Conservation (phyloP, 2,329 filamentous ascomycete species). For the Eutypella sp. region DNA sequence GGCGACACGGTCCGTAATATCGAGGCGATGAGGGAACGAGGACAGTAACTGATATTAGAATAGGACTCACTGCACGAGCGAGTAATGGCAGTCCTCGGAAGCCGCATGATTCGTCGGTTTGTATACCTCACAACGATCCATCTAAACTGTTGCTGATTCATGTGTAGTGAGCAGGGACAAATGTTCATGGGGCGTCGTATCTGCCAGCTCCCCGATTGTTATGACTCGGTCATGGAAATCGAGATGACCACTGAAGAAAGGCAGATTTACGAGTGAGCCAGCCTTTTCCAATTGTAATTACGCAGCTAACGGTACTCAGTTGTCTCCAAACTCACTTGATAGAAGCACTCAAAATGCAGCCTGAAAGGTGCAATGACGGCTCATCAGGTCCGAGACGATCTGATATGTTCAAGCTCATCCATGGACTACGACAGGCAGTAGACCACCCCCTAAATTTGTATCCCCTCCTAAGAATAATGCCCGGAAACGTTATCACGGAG, state of each 20-base stretch:
- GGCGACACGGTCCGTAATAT: not conserved
- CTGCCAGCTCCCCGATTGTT: conserved; percentile 6
- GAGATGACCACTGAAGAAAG: conserved; percentile 2
- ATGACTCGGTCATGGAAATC: not conserved
- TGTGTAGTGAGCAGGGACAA: conserved; percentile 5
- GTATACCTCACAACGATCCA: not conserved
- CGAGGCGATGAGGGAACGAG: not conserved
- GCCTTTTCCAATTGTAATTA: not conserved
- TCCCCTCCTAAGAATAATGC: not conserved
- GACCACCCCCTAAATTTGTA: conserved; percentile 9
- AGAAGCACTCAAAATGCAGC: not conserved
- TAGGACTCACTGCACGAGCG: not conserved
- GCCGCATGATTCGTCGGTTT: conserved; percentile 10
- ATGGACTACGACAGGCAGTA: conserved; percentile 8
- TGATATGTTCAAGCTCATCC: not conserved
- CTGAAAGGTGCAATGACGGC: no score
- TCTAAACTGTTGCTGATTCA: not conserved
- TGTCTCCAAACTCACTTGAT: not conserved
- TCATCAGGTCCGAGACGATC: no score
- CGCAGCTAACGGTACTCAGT: not conserved
- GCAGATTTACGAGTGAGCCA: conserved; percentile 5
- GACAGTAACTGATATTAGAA: not conserved
- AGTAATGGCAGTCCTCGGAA: conserved; percentile 4
- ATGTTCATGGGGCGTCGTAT: conserved; percentile 5
- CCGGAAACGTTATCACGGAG: not conserved